Evolutionary conservation across 1,139 yeast genomes (phyloP), one percentile per base, ranked within the genome.

Genomic region (Pichia sp.): DNA sequence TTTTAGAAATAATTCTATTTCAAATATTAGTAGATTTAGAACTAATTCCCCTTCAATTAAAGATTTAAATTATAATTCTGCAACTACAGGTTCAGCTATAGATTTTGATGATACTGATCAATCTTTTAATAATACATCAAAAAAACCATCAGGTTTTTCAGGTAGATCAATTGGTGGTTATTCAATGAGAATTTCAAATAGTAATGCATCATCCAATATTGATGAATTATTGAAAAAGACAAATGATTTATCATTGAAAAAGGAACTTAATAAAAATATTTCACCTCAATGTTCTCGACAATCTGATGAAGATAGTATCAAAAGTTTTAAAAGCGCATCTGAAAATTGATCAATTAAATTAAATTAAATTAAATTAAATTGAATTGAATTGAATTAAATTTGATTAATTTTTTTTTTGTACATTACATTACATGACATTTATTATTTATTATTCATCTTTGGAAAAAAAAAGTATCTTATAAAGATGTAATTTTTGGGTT

Each of bases 281-380:
- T 38, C 47, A 16, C 43, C 47, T 3, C 41, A 37, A 37, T 30
- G 39, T 16, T 40, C 44, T 27, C 37, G 39, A 37, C 39, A 40
- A 24, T 44, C 47, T 2, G 44, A 38, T 38, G 47, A 44, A 6
- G 46, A 40, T 24, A 44, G 47, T 30, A 34, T 41, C 16, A 38
- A 37, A 26, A 44, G 47, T 31, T 44, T 35, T 22, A 44, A 44
- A 35, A 37, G 11, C 12, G 20, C 25, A 25, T 9, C 24, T 10
- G 10, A 22, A 10, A 11, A 6, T 11, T 31, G 27, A 22, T 26
- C 16, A 16, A 16, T 16, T 16, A 16, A 16, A 16, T 16, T 16
- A 16, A 16, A 16, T 16, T 16, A 16, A 16, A 16, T 16, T 16
- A 16, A 16, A 16, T 16, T 16, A 16, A 16, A 16, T 16, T 16